Percentiles rank a stretch among this genome's conserved stretches.
Conservation (phyloP, 768 basidiomycete genomes). For the Kwoniella mangroviensis region DNA sequence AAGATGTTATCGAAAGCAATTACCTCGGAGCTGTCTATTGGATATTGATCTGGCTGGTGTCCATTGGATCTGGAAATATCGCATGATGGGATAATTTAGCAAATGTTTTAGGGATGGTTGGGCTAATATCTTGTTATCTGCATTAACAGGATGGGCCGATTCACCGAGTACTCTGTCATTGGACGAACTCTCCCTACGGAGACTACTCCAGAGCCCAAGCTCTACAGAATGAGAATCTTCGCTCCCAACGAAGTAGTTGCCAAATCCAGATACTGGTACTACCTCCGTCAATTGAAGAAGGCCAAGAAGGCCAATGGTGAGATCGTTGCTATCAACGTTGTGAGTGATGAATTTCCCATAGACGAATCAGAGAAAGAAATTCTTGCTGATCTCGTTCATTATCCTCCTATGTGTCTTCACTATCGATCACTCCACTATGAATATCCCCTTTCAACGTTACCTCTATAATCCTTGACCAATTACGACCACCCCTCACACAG, state of each 20-base stretch:
- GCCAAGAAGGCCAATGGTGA: conserved; percentile 99
- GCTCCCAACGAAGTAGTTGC: conserved; percentile 98
- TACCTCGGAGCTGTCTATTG: conserved; percentile 27
- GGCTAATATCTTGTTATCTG: conserved; percentile 14
- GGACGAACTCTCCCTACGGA: conserved; percentile 97
- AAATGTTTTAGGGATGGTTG: neutral
- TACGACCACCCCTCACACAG: conserved; percentile 59
- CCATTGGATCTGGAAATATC: neutral
- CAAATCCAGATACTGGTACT: conserved; percentile 99
- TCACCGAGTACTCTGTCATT: conserved; percentile 90
- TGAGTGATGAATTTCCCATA: conserved; percentile 67
- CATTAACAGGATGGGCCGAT: conserved; percentile 59
- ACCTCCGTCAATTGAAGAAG: conserved; percentile 96
- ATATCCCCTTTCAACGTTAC: neutral
- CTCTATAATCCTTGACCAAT: neutral
- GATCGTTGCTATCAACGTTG: conserved; percentile 97
- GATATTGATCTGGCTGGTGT: neutral
- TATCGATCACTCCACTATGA: neutral
- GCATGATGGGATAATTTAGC: neutral
- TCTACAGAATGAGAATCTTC: conserved; percentile 99
- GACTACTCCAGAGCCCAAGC: conserved; percentile 90
- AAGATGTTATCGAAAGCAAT: conserved; percentile 14
- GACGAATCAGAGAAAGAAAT: neutral
- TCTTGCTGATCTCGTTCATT: neutral
- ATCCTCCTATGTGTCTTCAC: neutral